Evolutionary conservation across 176 grass and related monocot genomes (phyloP), one percentile per base, ranked within the genome.

Genomic region (Paspalum vaginatum): DNA sequence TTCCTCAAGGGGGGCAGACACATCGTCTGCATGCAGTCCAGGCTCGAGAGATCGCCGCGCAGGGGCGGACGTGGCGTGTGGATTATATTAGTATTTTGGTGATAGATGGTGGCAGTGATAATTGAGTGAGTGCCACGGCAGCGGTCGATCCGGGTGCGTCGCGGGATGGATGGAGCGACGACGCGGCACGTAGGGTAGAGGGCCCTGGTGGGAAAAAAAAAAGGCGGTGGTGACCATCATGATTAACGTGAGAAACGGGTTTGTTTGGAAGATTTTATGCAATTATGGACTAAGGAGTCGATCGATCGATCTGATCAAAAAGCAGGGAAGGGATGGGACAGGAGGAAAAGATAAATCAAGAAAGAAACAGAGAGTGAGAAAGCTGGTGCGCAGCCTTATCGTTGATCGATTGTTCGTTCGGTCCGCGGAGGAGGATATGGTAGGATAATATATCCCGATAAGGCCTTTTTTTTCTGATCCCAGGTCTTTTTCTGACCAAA

Each of bases 371-470:
- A 59, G 56, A 59, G 24, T 25, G 24, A 59, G 22, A 78, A 78
- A 65, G 66, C 51, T 78, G 80, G 74, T 55, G 85, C 18, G 60
- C 14, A 42, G 54, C 75, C 81, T 88, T 88, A 84, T 84, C 81
- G 79, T 39, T 61, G 41, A 43, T 73, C 61, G 54, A 3, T 32
- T 3, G 32, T 3, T 71, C 53, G 2, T 15, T 48, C 21, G 21
- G 7, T 9, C 22, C n/a, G 4, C 56, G 70, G 37, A 74, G 8
- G 60, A 66, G 49, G 54, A 70, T 76, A 68, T 13, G 63, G 78
- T 11, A 88, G 75, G 75, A 84, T 77, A 81, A 75, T 11, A 18
- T 64, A 64, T 7, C 3, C 9, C 4, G 74, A 72, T 73, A 59
- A 78, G 17, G 40, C 51, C 46, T 42, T 14, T 20, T 56, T 21